Conservation (phyloP, 2,329 filamentous ascomycete genomes). For the Trichoderma asperellum region DNA sequence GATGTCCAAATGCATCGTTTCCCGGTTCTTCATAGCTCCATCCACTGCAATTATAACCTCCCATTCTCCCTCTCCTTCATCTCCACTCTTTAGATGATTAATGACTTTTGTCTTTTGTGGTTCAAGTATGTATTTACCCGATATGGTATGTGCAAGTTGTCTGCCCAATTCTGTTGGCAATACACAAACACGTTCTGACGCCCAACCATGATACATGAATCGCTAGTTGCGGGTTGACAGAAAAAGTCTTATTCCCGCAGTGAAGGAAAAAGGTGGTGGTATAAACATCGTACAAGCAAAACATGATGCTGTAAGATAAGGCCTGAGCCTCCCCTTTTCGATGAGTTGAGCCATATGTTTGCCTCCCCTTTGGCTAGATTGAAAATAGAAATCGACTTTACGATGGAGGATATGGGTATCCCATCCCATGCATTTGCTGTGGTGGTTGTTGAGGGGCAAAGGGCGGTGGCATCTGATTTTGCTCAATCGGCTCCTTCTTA, state of each 20-base stretch:
- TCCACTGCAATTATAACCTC: neutral
- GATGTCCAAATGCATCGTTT: slow-evolving; percentile 16
- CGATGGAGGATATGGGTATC: slow-evolving; percentile 36
- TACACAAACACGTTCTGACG: slow-evolving; percentile 8
- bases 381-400: neutral
- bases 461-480: slow-evolving; percentile 31
- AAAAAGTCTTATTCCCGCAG: neutral
- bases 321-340: neutral
- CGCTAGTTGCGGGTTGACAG: neutral
- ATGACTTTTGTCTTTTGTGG: neutral
- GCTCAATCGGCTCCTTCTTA: slow-evolving; percentile 42
- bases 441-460: slow-evolving; percentile 34
- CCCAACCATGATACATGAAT: slow-evolving; percentile 26
- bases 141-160: slow-evolving; percentile 9
- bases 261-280: neutral
- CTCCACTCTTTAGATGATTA: neutral
- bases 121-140: neutral
- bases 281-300: slow-evolving; percentile 3
- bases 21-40: slow-evolving; percentile 24
- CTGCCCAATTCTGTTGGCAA: slow-evolving; percentile 8
- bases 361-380: neutral
- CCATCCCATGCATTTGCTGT: slow-evolving; percentile 38
- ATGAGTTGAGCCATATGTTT: neutral
- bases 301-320: slow-evolving; percentile 10
- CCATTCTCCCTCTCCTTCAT: neutral